These are phyloP conservation scores for Cladochytrium replicatum DNA, from an alignment of 192 early-diverging fungal species.

Conservation along the genomic window DNA sequence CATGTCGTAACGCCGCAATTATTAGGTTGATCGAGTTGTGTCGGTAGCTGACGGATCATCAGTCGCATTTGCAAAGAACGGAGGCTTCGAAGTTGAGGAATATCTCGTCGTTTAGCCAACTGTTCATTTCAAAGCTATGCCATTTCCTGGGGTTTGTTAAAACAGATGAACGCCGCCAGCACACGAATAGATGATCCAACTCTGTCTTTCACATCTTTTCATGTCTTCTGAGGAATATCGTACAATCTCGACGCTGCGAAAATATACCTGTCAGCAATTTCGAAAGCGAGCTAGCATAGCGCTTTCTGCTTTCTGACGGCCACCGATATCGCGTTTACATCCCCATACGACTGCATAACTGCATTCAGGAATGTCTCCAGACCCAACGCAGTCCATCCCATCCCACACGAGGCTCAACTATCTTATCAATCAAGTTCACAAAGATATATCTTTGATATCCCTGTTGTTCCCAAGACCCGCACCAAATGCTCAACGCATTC, in stretches of 20 bases:
- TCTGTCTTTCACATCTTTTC: not conserved
- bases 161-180: not conserved
- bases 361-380: conserved; percentile 6
- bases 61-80: conserved; percentile 65
- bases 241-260: conserved; percentile 6
- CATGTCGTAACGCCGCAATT: too few species aligned
- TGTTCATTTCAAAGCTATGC: not conserved
- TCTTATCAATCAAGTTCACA: conserved; percentile 24
- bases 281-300: conserved; percentile 3
- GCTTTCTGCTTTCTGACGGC: conserved; percentile 3
- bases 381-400: conserved; percentile 13
- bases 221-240: not conserved
- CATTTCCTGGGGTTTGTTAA: not conserved
- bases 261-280: conserved; percentile 2
- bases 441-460: conserved; percentile 38
- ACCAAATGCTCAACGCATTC: conserved; percentile 27
- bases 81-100: conserved; percentile 61
- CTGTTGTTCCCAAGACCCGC: conserved; percentile 17
- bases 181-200: not conserved
- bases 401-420: conserved; percentile 24
- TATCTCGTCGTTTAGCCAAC: conserved; percentile 75
- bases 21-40: conserved; percentile 45
- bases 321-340: not conserved
- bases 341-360: not conserved
- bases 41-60: conserved; percentile 44